These are phyloP conservation scores for Draba incana DNA, from an alignment of 345 rosid species.

Conservation along the genomic window DNA sequence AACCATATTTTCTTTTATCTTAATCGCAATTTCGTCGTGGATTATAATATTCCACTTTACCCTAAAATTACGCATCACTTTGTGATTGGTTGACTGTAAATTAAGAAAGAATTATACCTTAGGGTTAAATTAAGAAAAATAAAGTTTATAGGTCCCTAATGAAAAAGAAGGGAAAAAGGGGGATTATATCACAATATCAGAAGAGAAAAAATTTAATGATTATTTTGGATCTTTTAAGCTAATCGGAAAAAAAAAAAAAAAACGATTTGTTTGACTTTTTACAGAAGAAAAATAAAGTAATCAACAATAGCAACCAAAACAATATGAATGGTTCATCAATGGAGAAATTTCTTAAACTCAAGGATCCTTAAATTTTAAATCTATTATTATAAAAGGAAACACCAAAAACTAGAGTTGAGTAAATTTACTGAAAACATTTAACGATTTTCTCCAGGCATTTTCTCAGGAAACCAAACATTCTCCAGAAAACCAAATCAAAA, in stretches of 20 bases:
- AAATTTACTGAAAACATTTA: not conserved
- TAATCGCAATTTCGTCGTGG: not conserved
- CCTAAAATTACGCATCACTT: slow-evolving; percentile 24
- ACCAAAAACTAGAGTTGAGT: too few relatives aligned
- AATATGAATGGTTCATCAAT: not conserved
- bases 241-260: not conserved
- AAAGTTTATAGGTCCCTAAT: not conserved
- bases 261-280: slow-evolving; percentile 14
- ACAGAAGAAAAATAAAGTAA: not conserved
- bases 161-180: not conserved
- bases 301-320: not conserved
- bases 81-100: slow-evolving; percentile 12
- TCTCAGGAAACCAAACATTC: slow-evolving; percentile 18
- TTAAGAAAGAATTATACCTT: not conserved
- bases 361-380: not conserved
- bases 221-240: slow-evolving; percentile 19
- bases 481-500: slow-evolving; percentile 1
- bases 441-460: slow-evolving; percentile 2
- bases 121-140: not conserved
- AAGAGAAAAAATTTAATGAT: not conserved
- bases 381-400: too few relatives aligned
- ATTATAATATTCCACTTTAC: slow-evolving; percentile 5
- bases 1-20: not conserved
- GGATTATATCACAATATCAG: not conserved
- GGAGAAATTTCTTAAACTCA: not conserved